Evolutionary conservation across 2,329 filamentous ascomycete species (phyloP).

Genomic region (Colletotrichum zoysiae): DNA sequence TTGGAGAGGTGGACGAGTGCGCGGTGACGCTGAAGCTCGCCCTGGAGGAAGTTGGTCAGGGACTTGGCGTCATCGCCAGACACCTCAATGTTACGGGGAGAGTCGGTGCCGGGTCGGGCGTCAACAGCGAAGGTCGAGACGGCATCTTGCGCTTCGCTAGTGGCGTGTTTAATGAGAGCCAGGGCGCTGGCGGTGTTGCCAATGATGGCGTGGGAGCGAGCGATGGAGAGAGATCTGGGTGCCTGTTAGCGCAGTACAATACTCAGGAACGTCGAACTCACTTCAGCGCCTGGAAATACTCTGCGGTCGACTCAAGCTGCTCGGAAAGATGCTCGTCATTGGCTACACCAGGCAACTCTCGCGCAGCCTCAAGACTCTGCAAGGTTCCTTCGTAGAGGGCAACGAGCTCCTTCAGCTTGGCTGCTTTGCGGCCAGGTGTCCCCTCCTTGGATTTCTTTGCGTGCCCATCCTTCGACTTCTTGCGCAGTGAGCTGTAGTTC

Average conservation of each 20-base stretch:
- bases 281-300: conserved; percentile 92
- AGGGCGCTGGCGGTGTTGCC: conserved; percentile 82
- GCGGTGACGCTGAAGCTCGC: conserved; percentile 83
- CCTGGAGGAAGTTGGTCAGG: conserved; percentile 73
- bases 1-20: conserved; percentile 87
- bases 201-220: conserved; percentile 83
- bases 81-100: conserved; percentile 77
- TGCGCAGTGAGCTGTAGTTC: conserved; percentile 60
- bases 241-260: conserved; percentile 40
- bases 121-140: conserved; percentile 56
- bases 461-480: conserved; percentile 61
- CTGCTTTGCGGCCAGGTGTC: conserved; percentile 79
- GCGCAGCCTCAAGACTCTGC: conserved; percentile 90
- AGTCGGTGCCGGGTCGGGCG: conserved; percentile 46
- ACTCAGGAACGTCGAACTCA: conserved; percentile 56
- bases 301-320: conserved; percentile 81
- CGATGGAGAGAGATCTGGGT: conserved; percentile 82
- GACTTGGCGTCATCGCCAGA: conserved; percentile 67
- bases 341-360: conserved; percentile 89
- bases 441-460: conserved; percentile 66
- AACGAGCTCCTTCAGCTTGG: conserved; percentile 85
- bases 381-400: conserved; percentile 92
- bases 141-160: conserved; percentile 69
- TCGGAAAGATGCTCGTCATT: conserved; percentile 81
- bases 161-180: conserved; percentile 83